Conservation (phyloP, 352 stramenopile genomes). For the Globisporangium yorkense region DNA sequence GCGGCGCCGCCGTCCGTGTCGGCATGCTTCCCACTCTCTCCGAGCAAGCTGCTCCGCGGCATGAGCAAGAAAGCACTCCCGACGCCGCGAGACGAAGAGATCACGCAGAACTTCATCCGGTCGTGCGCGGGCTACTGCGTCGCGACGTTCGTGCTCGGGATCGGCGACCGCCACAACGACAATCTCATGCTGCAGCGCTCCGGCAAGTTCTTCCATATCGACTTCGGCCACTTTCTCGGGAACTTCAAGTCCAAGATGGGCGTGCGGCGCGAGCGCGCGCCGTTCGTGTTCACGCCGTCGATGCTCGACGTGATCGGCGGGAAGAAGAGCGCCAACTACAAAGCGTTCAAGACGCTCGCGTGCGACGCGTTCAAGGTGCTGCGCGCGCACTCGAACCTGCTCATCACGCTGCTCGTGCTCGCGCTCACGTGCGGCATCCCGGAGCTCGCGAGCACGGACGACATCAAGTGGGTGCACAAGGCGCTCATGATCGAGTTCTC, state of each 20-base stretch:
- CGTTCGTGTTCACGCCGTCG: conserved; percentile 90
- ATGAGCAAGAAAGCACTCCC: conserved; percentile 21
- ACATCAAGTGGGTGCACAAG: conserved; percentile 78
- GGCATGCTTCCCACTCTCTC: conserved; percentile 50
- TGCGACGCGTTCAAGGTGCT: conserved; percentile 70
- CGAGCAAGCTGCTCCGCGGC: conserved; percentile 22
- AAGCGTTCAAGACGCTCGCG: conserved; percentile 62
- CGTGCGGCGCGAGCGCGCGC: conserved; percentile 86
- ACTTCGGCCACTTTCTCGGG: conserved; percentile 95
- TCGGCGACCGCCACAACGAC: conserved; percentile 93
- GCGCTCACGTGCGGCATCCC: conserved; percentile 77
- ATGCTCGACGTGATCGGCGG: conserved; percentile 86
- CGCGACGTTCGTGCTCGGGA: conserved; percentile 90
- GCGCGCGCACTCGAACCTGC: conserved; percentile 63
- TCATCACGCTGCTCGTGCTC: conserved; percentile 80
- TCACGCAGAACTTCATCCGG: conserved; percentile 84
- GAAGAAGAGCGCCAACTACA: conserved; percentile 68
- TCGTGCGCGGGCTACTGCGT: conserved; percentile 92
- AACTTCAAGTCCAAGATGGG: conserved; percentile 94
- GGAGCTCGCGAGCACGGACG: conserved; percentile 55
- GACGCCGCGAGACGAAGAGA: conserved; percentile 31
- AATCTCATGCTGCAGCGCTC: conserved; percentile 94
- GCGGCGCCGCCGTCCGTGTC: conserved; percentile 22
- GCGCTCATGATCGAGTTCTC: conserved; percentile 73
- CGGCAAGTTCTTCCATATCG: conserved; percentile 95